Evolutionary conservation across 345 rosid species (phyloP).

Genomic region (Clausena lansium): DNA sequence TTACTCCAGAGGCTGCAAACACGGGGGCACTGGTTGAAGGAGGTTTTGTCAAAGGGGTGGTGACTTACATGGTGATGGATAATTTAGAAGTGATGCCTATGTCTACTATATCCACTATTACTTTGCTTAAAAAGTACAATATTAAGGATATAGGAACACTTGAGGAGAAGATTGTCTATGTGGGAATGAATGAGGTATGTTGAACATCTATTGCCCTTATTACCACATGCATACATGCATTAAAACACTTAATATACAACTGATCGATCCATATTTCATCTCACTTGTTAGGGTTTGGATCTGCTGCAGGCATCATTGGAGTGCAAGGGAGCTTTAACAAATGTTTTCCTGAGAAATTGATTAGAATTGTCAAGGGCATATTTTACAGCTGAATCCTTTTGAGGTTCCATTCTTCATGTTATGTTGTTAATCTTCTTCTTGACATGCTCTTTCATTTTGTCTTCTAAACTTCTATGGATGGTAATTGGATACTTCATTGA

Average conservation of each 20-base stretch:
- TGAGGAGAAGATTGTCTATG: slow-evolving; percentile 3
- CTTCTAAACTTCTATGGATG: no score
- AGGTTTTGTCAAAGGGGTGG: slow-evolving; percentile 17
- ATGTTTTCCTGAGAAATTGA: slow-evolving; percentile 1
- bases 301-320: slow-evolving; percentile 23
- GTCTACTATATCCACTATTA: slow-evolving; percentile 18
- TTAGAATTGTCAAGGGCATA: neutral
- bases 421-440: no score
- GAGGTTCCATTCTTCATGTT: no score
- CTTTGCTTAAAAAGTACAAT: slow-evolving; percentile 22
- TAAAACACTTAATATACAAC: no score
- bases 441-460: no score
- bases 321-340: slow-evolving; percentile 26
- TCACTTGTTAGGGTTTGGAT: neutral
- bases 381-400: no score
- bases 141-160: slow-evolving; percentile 12
- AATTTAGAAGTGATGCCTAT: slow-evolving; percentile 23
- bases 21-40: neutral
- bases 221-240: no score
- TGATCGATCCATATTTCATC: no score
- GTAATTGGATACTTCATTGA: no score
- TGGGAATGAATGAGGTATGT: slow-evolving; percentile 14
- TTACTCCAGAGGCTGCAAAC: neutral
- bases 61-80: slow-evolving; percentile 32
- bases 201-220: no score